Evolutionary conservation across 2,329 filamentous ascomycete species (phyloP).

Genomic region (Fusarium brevicatenulatum): DNA sequence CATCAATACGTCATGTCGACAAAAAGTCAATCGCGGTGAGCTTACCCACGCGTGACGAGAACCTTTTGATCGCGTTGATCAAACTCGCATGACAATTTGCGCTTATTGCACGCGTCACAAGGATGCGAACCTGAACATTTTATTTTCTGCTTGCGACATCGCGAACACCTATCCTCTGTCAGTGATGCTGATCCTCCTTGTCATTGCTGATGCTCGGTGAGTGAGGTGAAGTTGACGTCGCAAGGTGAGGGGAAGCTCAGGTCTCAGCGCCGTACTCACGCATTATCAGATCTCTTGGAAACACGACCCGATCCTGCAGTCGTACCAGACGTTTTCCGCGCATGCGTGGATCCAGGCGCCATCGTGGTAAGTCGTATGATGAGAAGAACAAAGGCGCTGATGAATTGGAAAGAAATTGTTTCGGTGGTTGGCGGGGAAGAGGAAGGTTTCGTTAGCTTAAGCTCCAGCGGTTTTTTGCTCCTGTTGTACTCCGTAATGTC

Average conservation of each 20-base stretch:
- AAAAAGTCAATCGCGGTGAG: neutral
- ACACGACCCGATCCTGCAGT: conserved; percentile 32
- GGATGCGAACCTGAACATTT: conserved; percentile 49
- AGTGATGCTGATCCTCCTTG: neutral
- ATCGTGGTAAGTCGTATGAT: conserved; percentile 7
- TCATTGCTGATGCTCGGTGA: neutral
- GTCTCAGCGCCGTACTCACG: conserved; percentile 23
- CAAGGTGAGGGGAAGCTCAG: neutral
- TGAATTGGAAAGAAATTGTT: neutral
- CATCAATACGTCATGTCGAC: neutral
- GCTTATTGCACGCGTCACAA: conserved; percentile 48
- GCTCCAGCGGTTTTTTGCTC: neutral
- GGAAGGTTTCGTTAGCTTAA: conserved; percentile 1
- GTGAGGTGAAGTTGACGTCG: neutral
- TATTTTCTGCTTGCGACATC: conserved; percentile 50
- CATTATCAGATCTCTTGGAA: conserved; percentile 42
- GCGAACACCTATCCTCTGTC: conserved; percentile 31
- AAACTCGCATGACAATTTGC: conserved; percentile 48
- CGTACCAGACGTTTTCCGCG: conserved; percentile 26
- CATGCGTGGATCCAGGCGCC: conserved; percentile 33
- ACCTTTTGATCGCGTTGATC: conserved; percentile 59
- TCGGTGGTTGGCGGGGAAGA: neutral
- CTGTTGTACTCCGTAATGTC: neutral
- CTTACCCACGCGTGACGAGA: conserved; percentile 58
- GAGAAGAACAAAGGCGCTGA: neutral